Percentiles rank a stretch among this genome's conserved stretches.
Conservation (phyloP, 1,139 yeast genomes). For the Scheffersomyces stambukii region DNA sequence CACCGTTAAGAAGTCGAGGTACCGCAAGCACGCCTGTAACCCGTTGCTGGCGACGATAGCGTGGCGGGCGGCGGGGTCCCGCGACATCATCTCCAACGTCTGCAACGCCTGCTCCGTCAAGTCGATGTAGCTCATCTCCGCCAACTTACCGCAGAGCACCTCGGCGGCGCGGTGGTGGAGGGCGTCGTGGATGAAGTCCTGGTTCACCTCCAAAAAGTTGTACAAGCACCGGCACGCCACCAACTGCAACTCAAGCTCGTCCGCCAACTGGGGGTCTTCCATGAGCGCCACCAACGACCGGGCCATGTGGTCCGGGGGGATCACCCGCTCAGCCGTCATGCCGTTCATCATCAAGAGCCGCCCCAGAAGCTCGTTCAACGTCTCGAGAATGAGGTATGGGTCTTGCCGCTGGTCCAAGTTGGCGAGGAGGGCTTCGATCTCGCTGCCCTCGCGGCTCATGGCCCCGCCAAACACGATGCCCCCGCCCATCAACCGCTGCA, state of each 20-base stretch:
- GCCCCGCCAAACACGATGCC: constrained; percentile 20
- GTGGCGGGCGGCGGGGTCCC: constrained; percentile 47
- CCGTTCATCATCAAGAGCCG: constrained; percentile 66
- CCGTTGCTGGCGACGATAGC: constrained; percentile 58
- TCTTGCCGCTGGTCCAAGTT: constrained; percentile 45
- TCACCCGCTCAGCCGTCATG: constrained; percentile 54
- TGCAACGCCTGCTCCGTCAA: constrained; percentile 89
- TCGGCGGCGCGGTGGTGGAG: constrained; percentile 66
- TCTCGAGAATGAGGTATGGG: constrained; percentile 48
- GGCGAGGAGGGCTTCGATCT: constrained; percentile 37
- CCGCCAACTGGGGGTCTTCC: constrained; percentile 53
- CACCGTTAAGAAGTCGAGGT: constrained; percentile 81
- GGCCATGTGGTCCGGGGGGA: constrained; percentile 61
- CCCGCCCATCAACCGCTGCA: constrained; percentile 38
- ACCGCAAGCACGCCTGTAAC: constrained; percentile 62
- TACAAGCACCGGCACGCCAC: constrained; percentile 84
- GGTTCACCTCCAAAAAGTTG: constrained; percentile 74
- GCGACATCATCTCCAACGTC: constrained; percentile 65
- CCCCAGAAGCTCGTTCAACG: constrained; percentile 60
- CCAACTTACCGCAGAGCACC: constrained; percentile 59
- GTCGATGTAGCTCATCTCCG: constrained; percentile 81
- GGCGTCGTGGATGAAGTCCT: constrained; percentile 61
- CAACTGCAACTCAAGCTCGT: constrained; percentile 73
- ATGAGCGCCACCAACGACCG: constrained; percentile 56
- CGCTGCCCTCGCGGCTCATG: constrained; percentile 17